Conservation (phyloP, 2,329 filamentous ascomycete species). For the Phialemonium atrogriseum region DNA sequence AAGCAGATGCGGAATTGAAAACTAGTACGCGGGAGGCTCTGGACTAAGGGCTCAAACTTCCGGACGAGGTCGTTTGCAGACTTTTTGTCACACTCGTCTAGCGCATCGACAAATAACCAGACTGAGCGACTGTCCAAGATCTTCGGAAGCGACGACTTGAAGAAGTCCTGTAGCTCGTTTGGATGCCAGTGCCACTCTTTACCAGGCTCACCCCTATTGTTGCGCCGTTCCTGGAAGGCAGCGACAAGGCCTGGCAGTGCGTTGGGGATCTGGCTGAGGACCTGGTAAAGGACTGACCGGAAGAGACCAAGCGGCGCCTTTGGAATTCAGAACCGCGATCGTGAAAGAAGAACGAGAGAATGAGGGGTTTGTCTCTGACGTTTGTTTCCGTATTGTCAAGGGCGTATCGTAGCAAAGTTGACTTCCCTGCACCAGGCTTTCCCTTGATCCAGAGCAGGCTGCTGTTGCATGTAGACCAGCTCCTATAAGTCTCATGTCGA, state of each 20-base stretch:
- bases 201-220: conserved; percentile 7
- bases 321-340: conserved; percentile 22
- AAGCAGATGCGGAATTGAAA: conserved; percentile 19
- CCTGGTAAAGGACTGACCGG: conserved; percentile 24
- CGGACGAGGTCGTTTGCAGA: conserved; percentile 12
- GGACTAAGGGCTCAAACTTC: conserved; percentile 15
- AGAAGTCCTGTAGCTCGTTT: conserved; percentile 11
- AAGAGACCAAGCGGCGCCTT: conserved; percentile 30
- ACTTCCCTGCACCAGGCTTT: conserved; percentile 31
- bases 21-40: conserved; percentile 8
- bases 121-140: conserved; percentile 12
- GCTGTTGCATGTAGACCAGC: conserved; percentile 25
- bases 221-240: conserved; percentile 7
- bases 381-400: conserved; percentile 18
- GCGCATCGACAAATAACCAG: conserved; percentile 23
- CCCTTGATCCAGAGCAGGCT: too few relatives aligned
- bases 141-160: conserved; percentile 13
- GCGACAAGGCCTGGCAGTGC: conserved; percentile 12
- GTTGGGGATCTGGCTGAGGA: conserved; percentile 17
- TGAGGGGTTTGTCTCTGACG: too few relatives aligned
- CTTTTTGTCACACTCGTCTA: conserved; percentile 23
- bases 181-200: conserved; percentile 19
- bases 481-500: conserved; percentile 13
- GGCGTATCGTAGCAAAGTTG: conserved; percentile 25
- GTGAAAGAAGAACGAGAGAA: conserved; percentile 28